Base-by-base conservation (phyloP, 169 alveolate species). In the Cryptosporidium parvum region DNA sequence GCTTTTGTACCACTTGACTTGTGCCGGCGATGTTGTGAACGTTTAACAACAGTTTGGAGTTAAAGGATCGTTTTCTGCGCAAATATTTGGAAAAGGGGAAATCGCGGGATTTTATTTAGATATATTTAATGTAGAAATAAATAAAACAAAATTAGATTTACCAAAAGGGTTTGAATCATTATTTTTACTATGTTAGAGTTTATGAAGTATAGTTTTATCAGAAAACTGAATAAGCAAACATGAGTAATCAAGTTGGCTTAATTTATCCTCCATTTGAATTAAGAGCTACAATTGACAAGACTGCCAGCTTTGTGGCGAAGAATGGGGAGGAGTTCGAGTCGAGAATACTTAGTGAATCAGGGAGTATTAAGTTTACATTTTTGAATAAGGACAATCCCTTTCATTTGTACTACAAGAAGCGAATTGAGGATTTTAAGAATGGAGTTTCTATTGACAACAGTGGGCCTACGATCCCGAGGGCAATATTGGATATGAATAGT, bases 281-380 rank as follows among this genome's bases (percentile, higher is more conserved):
- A 58, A 94, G 96, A 84, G 89, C 94, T 18, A 92, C 95, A 73
- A 95, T 96, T 51, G 98, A 95, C 87, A 96, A 96, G 91, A 96
- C 98, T 18, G 98, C 98, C 7, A 94, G 93, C 87, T 96, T 96
- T 85, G 98, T 96, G 53, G 97, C 97, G 23, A 96, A 96, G 80
- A 95, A 96, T 92, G 98, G 98, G 45, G 95, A 85, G 44, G 96
- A 93, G 70, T 96, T 96, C 62, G 98, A 95, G 87, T 94, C 93
- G 56, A 91, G 96, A 59, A 92, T 95, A 67, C 70, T 94, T 62
- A 93, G 89, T 48, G 97, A 95, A 71, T 91, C 94, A 45, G 91
- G 86, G 3, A 44, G 73, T 52, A 70, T 85, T 21, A 92, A 92
- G 68, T 96, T 96, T 70, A 91, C 95, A 26, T 96, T 96, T 75